phyloP scores from a whole-genome alignment of 768 basidiomycete genomes.

The Rhizopogon roseolus region DNA sequence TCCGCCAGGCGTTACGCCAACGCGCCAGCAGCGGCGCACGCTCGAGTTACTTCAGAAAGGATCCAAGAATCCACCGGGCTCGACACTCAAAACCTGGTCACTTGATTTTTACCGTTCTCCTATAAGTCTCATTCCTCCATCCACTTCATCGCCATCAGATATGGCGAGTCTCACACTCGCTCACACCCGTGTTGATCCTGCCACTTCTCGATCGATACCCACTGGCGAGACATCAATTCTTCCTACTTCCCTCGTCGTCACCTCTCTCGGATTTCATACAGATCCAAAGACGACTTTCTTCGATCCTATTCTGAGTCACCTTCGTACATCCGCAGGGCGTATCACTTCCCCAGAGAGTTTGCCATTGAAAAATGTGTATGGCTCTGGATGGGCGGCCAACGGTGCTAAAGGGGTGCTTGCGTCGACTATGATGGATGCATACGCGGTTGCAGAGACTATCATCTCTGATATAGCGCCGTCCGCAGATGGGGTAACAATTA shows the following conservation, averaged over 20 bases:
- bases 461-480: conserved; percentile 47
- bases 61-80: conserved; percentile 44
- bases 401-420: conserved; percentile 92
- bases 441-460: conserved; percentile 69
- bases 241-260: conserved; percentile 74
- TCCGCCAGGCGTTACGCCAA: conserved; percentile 31
- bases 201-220: conserved; percentile 41
- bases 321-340: conserved; percentile 50
- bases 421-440: conserved; percentile 90
- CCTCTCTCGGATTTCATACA: conserved; percentile 81
- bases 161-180: conserved; percentile 46
- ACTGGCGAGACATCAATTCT: conserved; percentile 51
- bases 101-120: conserved; percentile 82
- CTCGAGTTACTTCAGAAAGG: conserved; percentile 65
- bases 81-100: conserved; percentile 67
- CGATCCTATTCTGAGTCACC: conserved; percentile 49
- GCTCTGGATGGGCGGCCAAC: conserved; percentile 89
- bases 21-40: conserved; percentile 63
- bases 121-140: conserved; percentile 33
- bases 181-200: conserved; percentile 55
- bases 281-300: conserved; percentile 60
- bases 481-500: conserved; percentile 12
- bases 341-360: conserved; percentile 36
- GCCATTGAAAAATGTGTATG: conserved; percentile 65
- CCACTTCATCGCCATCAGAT: conserved; percentile 14